Evolutionary conservation across 805 yeast species (phyloP).

Genomic region (Pichia phayaonensis): DNA sequence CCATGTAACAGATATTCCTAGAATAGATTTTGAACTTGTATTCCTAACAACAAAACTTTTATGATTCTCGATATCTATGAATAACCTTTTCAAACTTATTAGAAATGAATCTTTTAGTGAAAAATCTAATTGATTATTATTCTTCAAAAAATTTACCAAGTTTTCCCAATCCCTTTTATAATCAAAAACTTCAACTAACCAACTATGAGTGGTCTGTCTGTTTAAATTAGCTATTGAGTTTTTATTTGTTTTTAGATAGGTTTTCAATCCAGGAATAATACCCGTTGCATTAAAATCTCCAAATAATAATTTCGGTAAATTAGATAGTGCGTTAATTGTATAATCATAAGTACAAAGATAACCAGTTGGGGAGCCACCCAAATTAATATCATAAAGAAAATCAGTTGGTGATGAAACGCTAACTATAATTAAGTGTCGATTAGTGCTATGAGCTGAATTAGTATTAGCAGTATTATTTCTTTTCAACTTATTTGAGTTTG

Average conservation of each 20-base stretch:
- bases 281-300: constrained; percentile 48
- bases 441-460: constrained; percentile 23
- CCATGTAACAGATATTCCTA: constrained; percentile 53
- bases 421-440: constrained; percentile 48
- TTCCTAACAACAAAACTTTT: constrained; percentile 52
- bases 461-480: too few species aligned
- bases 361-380: constrained; percentile 42
- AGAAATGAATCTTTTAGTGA: constrained; percentile 16
- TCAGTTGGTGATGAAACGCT: constrained; percentile 48
- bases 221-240: not conserved
- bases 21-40: constrained; percentile 46
- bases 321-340: constrained; percentile 42
- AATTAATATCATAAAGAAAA: constrained; percentile 43
- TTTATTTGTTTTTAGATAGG: not conserved
- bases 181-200: constrained; percentile 54
- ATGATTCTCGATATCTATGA: constrained; percentile 24
- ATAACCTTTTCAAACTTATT: constrained; percentile 7
- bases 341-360: constrained; percentile 57
- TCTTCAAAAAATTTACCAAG: constrained; percentile 37
- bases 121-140: constrained; percentile 21
- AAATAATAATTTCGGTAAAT: constrained; percentile 44
- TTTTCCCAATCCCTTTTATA: constrained; percentile 47
- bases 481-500: constrained; percentile 20
- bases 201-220: constrained; percentile 20
- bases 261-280: constrained; percentile 45